Base-by-base conservation (phyloP, 768 basidiomycete species). In the Psilocybe sp. region DNA sequence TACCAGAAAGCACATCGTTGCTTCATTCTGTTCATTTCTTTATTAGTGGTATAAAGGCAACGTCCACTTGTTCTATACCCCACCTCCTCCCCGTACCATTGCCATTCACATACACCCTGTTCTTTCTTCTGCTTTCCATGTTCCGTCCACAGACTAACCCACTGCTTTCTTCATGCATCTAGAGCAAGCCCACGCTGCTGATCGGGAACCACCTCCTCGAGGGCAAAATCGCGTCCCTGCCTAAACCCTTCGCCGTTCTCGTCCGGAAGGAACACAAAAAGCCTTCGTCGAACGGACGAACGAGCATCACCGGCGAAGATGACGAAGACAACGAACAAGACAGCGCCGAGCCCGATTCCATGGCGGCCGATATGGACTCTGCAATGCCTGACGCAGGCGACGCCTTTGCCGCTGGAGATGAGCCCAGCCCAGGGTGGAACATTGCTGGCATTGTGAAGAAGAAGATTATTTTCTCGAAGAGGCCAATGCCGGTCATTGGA, bases 121-220 rank as follows among this genome's bases (percentile, higher is more conserved):
- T 13, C 20, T 40, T 11, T 20, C 12, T 7, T 31, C 16, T 32
- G 40, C n/a, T 33, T 32, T 23, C 20, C 28, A 15, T 45, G 8
- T 44, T 13, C 19, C 23, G 15, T 46, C 13, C 32, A 2, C 14
- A 15, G 33, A 19, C 20, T 9, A 15, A 31, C 48, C 19, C 42
- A 19, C 34, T 16, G 33, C 3, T 34, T 18, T 6, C 5, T 28
- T 16, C 20, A n/a, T 44, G 37, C 38, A 15, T 45, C 31, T 33
- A 92, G 90, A 84, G 80, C 54, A 89, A 85, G 57, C 84, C 90
- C 3, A 92, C 84, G 2, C 75, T 98, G 5, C 66, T 76, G 47
- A 88, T 98, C 51, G 94, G 94, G 11, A 85, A 95, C 67, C 92
- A 97, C 60, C 74, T 94, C 28, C 81, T 98, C 4, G 95, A 98